Evolutionary conservation across 1,139 yeast genomes (phyloP), one percentile per base, ranked within the genome.

Genomic region (Hansenula lynferdii): DNA sequence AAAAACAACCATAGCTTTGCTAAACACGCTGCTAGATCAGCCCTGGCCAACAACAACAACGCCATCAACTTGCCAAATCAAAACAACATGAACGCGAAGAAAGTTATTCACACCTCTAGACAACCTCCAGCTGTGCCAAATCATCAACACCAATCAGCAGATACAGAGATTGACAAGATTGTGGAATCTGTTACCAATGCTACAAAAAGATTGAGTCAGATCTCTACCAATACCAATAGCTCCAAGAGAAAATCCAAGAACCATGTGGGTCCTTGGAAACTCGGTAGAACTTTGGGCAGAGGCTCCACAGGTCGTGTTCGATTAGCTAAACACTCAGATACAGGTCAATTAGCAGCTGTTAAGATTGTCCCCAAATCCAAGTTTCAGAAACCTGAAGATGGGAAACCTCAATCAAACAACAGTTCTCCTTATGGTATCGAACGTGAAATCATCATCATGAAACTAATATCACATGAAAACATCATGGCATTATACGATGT

Each of bases 401-500:
- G 47, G 21, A 43, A 44, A 19, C 28, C 45, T 18, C 56, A 55
- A 31, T 49, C 45, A 28, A 36, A 44, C 28, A 60, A 68, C 33
- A 74, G 77, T 38, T 69, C 86, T 42, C 95, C 95, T 10, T 87
- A 90, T 54, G 97, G 98, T 18, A 90, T 94, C 38, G 98, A 94
- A 63, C 74, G 98, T 45, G 99, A 92, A 60, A 95, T 92, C 50
- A 89, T 92, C 54, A 83, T 83, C 43, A 87, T 87, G 79, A 92
- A 92, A 61, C 72, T 92, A 43, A 78, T 94, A 35, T 85, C 87
- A 45, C 98, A 92, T 60, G 90, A 94, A 16, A 92, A 92, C 58
- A 94, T 92, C 39, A 79, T 92, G 84, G 89, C 95, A n/a, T 69
- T 92, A 34, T 92, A 86, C 60, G 99, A 92, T 55, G 99, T 94